These are phyloP conservation scores for Scedosporium apiospermum DNA, from an alignment of 2,329 filamentous ascomycete species.

Conservation along the genomic window DNA sequence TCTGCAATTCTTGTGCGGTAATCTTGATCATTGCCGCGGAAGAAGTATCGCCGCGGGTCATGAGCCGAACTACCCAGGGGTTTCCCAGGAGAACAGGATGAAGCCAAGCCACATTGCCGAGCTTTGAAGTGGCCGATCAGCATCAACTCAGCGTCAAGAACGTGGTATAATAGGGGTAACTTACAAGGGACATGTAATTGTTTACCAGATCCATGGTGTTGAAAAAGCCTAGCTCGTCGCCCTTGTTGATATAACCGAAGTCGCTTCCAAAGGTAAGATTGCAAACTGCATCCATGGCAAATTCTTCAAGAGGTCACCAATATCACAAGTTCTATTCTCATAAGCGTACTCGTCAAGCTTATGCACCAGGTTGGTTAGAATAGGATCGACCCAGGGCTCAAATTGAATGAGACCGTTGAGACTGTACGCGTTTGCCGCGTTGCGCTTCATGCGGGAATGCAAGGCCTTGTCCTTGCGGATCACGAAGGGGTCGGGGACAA, in stretches of 20 bases:
- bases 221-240: neutral
- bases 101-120: neutral
- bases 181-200: neutral
- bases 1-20: neutral
- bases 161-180: neutral
- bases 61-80: neutral
- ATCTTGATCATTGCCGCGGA: neutral
- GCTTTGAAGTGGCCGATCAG: neutral
- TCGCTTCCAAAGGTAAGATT: neutral
- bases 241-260: neutral
- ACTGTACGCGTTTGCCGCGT: neutral
- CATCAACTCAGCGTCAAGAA: too few relatives aligned
- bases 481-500: neutral
- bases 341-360: neutral
- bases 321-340: neutral
- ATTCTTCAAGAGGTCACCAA: neutral
- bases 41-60: neutral
- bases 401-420: neutral
- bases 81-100: neutral
- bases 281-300: neutral
- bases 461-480: neutral
- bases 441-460: neutral
- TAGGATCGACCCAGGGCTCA: neutral
- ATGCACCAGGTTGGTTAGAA: neutral
- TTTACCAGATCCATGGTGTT: neutral